Evolutionary conservation across 306 rosid species (phyloP).

Genomic region (Dalbergia cultrata): DNA sequence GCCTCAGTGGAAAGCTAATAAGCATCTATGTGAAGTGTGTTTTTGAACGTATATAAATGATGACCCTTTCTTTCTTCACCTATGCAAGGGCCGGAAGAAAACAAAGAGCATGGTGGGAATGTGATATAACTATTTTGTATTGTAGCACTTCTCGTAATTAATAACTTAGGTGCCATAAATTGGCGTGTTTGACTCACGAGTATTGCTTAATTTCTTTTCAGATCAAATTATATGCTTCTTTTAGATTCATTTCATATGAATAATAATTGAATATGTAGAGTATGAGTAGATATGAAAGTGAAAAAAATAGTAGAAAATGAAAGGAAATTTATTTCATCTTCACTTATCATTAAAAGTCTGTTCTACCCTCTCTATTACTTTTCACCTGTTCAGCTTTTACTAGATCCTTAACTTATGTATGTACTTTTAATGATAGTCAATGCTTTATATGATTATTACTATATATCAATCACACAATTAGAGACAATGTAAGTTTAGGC

Average conservation of each 20-base stretch:
- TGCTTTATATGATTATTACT: slow-evolving; percentile 1
- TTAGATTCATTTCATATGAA: neutral
- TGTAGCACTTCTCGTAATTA: no score
- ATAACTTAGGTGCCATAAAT: neutral
- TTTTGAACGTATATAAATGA: neutral
- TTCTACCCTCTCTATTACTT: neutral
- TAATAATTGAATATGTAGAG: neutral
- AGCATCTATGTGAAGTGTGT: slow-evolving; percentile 9
- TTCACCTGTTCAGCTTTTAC: neutral
- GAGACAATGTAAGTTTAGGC: neutral
- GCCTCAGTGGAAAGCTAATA: slow-evolving; percentile 25
- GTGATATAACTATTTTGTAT: neutral
- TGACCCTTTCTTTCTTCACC: neutral
- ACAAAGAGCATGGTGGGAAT: neutral
- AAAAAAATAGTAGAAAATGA: neutral
- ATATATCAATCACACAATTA: neutral
- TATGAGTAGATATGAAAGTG: neutral
- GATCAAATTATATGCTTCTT: neutral
- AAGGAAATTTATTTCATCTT: neutral
- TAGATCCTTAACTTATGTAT: neutral
- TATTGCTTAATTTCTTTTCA: neutral
- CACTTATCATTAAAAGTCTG: neutral
- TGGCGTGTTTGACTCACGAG: neutral
- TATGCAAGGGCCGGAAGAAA: neutral
- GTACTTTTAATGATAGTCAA: neutral